Evolutionary conservation across 192 early-diverging fungal species (phyloP), one percentile per base, ranked within the genome.

Genomic region (Rhizoclosmatium sp.): DNA sequence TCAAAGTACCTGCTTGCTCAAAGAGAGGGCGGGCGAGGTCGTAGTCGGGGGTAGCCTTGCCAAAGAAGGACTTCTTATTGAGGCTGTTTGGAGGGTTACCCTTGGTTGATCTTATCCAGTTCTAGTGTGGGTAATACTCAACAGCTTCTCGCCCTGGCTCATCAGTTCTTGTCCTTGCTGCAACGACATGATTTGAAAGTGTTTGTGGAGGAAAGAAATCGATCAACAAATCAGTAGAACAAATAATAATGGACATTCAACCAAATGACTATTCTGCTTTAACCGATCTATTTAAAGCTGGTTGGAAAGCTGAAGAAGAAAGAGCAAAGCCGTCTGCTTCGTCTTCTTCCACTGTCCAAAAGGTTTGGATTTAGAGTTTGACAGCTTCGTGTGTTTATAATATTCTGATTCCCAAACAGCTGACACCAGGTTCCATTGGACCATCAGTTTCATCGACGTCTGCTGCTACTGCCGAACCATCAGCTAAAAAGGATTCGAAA

Each of bases 31-130:
- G 89, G 49, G 93, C 93, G 46, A 88, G 78, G 78, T 95, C 94
- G 92, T 90, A 93, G 76, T 95, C 94, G 46, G 94, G 94, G 54
- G 92, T 93, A 70, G 85, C 82, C 82, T 87, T 83, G 87, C 92
- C 73, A 81, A 84, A 47, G 88, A 82, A 76, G 85, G 90, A 65
- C 67, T 54, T 60, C 59, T 40, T 81, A 44, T 78, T 48, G 40
- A 78, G 40, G 42, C 76, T 78, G 23, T 41, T 10, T 12, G 44
- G 21, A 19, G 45, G 46, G 42, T 47, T 10, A 65, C 10, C 62
- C 56, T 16, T 58, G 62, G 41, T 21, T 21, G 21, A 65, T 65
- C 62, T 58, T 21, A 58, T 58, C 56, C 12, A 21, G 14, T 10
- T 14, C 12, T 9, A 5, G 39, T 21, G 3, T 14, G 47, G 16